Percentiles rank a stretch among this genome's conserved stretches.
Conservation (phyloP, 768 basidiomycete species). For the Trametes maxima region DNA sequence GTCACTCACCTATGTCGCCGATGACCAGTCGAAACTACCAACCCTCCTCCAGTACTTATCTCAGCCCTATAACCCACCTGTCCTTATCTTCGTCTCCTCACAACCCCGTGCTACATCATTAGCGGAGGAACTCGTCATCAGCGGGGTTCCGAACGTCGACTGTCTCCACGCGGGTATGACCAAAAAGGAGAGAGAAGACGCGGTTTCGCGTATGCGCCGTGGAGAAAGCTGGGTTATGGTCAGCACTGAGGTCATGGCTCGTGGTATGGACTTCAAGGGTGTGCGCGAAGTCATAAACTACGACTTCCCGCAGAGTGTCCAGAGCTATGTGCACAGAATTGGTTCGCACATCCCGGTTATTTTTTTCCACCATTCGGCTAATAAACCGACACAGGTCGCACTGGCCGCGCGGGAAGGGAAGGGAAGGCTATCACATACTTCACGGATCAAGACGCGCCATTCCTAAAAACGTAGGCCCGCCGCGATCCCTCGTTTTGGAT, state of each 20-base stretch:
- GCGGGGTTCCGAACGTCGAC: conserved; percentile 80
- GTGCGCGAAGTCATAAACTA: conserved; percentile 94
- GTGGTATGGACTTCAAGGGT: conserved; percentile 98
- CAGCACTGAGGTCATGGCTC: conserved; percentile 95
- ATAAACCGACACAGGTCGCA: conserved; percentile 61
- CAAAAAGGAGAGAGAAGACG: conserved; percentile 85
- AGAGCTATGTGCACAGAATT: conserved; percentile 95
- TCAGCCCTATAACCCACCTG: conserved; percentile 85
- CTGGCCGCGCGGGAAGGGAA: conserved; percentile 89
- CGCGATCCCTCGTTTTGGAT: neutral
- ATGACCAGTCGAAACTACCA: conserved; percentile 92
- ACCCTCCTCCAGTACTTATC: conserved; percentile 80
- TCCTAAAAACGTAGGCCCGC: conserved; percentile 76
- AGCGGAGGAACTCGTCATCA: conserved; percentile 78
- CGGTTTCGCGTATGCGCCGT: conserved; percentile 79
- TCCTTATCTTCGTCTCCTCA: conserved; percentile 88
- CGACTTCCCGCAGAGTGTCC: conserved; percentile 94
- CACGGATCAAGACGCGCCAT: conserved; percentile 90
- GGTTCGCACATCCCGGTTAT: conserved; percentile 40
- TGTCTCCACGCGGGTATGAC: conserved; percentile 91
- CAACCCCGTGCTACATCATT: conserved; percentile 84
- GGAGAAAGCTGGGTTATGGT: conserved; percentile 96
- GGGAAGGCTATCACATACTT: conserved; percentile 97
- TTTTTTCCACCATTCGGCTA: neutral
- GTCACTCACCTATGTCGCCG: conserved; percentile 86